phyloP scores from a whole-genome alignment of 768 basidiomycete species.

The Leucocoprinus leucothites region DNA sequence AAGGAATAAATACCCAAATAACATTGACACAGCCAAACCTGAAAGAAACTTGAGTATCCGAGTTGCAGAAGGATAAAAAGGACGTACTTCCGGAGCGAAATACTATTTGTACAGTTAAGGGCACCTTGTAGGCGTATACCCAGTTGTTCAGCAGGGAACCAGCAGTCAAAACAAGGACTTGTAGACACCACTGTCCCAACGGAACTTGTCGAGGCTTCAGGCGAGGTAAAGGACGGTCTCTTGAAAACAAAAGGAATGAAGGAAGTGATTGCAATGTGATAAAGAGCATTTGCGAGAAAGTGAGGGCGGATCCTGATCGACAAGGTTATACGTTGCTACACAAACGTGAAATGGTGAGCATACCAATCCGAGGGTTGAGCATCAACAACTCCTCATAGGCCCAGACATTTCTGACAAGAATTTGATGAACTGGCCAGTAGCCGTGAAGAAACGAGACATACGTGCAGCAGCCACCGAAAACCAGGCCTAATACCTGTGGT shows the following conservation, averaged over 20 bases:
- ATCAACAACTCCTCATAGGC: conserved; percentile 73
- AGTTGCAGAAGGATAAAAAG: background rate
- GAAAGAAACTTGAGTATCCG: background rate
- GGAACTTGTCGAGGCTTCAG: conserved; percentile 71
- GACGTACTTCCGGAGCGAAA: conserved; percentile 75
- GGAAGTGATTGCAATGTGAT: conserved; percentile 68
- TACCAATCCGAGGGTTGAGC: conserved; percentile 67
- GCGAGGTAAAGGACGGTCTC: conserved; percentile 36
- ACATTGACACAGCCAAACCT: conserved; percentile 79
- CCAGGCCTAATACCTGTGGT: conserved; percentile 39
- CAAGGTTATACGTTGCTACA: background rate
- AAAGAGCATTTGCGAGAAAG: conserved; percentile 82
- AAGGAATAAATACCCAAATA: conserved; percentile 60
- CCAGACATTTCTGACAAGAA: conserved; percentile 63
- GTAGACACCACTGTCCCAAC: conserved; percentile 60
- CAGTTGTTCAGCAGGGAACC: conserved; percentile 78
- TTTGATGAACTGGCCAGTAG: background rate
- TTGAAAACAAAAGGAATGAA: conserved; percentile 48
- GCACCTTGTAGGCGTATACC: conserved; percentile 75
- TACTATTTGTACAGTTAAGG: conserved; percentile 77
- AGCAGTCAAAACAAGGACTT: conserved; percentile 65
- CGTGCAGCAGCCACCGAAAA: conserved; percentile 86
- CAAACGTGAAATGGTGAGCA: conserved; percentile 12
- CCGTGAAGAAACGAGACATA: conserved; percentile 31
- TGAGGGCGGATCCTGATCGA: conserved; percentile 68